Percentiles rank a stretch among this genome's conserved stretches.
These are phyloP conservation scores for Penicillium canescens DNA, from an alignment of 495 filamentous ascomycete species.

Conservation along the genomic window DNA sequence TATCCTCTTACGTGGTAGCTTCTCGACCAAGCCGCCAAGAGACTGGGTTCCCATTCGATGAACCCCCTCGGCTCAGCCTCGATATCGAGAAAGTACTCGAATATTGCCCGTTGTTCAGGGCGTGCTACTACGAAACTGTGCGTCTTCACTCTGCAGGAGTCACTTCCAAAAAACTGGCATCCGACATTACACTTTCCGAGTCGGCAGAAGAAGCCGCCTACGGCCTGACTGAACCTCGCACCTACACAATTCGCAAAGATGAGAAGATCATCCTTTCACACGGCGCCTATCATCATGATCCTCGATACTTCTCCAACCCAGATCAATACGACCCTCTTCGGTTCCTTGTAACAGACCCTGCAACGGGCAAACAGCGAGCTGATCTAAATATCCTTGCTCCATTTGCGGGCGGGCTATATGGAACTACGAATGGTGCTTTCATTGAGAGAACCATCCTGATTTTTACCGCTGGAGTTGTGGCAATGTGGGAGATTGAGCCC, in stretches of 20 bases:
- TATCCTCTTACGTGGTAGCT: constrained; percentile 44
- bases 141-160: constrained; percentile 52
- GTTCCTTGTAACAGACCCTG: constrained; percentile 44
- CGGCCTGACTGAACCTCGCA: constrained; percentile 25
- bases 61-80: constrained; percentile 51
- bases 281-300: constrained; percentile 50
- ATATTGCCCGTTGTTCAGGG: constrained; percentile 52
- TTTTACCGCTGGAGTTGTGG: constrained; percentile 48
- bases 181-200: constrained; percentile 46
- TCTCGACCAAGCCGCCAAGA: constrained; percentile 43
- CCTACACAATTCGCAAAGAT: constrained; percentile 49
- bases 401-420: constrained; percentile 46
- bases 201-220: constrained; percentile 38
- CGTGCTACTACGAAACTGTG: constrained; percentile 55
- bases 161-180: constrained; percentile 41
- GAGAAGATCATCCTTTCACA: constrained; percentile 50
- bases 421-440: constrained; percentile 50
- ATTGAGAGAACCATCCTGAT: constrained; percentile 51
- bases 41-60: constrained; percentile 52
- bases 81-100: constrained; percentile 43
- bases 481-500: constrained; percentile 54
- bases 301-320: constrained; percentile 48
- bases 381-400: constrained; percentile 34
- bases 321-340: constrained; percentile 52
- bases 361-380: constrained; percentile 28